phyloP scores from a whole-genome alignment of 345 rosid species.

The Eucalyptus curtisii region DNA sequence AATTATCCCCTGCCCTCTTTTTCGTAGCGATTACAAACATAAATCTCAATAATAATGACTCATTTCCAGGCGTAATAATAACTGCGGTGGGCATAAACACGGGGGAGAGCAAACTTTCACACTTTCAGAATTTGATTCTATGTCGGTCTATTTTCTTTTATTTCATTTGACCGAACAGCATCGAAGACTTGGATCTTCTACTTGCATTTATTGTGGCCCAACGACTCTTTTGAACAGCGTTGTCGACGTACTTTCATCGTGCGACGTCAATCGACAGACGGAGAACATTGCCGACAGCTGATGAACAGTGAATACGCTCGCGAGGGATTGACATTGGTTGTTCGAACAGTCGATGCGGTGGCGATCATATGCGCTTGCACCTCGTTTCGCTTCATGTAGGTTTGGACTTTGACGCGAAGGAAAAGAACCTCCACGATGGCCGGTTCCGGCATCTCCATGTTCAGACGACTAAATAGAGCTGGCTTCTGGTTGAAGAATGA shows the following conservation, averaged over 20 bases:
- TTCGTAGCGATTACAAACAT: background rate
- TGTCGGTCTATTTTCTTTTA: background rate
- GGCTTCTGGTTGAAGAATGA: background rate
- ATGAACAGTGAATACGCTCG: background rate
- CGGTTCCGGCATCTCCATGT: background rate
- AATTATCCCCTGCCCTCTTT: background rate
- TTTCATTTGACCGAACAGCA: background rate
- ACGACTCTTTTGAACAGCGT: background rate
- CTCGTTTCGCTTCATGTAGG: background rate
- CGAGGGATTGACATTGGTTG: background rate
- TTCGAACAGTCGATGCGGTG: background rate
- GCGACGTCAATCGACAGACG: background rate
- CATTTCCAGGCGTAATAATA: background rate
- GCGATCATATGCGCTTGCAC: background rate
- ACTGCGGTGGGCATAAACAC: background rate
- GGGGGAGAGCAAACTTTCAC: background rate
- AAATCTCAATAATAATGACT: background rate
- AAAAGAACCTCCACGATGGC: background rate
- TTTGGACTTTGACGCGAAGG: background rate
- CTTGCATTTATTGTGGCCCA: background rate
- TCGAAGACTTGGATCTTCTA: background rate
- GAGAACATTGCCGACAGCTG: background rate
- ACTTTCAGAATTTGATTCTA: background rate
- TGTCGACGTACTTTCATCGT: background rate
- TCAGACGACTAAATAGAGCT: background rate